Conservation (phyloP, 2,329 filamentous ascomycete genomes). For the Cladophialophora exuberans region DNA sequence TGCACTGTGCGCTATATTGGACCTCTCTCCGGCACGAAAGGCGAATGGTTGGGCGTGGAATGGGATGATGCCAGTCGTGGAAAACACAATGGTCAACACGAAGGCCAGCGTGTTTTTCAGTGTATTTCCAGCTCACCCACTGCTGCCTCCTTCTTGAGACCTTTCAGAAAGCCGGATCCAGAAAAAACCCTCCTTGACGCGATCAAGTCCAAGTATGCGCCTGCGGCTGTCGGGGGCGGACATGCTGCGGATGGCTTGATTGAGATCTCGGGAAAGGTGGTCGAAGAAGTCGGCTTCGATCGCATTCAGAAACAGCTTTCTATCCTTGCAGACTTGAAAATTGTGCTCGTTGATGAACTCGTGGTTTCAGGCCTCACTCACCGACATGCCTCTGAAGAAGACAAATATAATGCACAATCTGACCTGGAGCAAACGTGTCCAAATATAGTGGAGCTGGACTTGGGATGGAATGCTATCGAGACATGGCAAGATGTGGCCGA, state of each 20-base stretch:
- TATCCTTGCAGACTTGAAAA: constrained; percentile 72
- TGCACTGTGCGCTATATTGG: constrained; percentile 89
- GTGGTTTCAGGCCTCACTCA: constrained; percentile 54
- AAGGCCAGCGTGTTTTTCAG: constrained; percentile 77
- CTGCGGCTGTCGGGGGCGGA: constrained; percentile 43
- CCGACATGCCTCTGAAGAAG: constrained; percentile 24
- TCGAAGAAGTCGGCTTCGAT: constrained; percentile 92
- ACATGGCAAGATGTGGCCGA: constrained; percentile 66
- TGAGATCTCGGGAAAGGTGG: constrained; percentile 77
- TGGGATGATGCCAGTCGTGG: constrained; percentile 88
- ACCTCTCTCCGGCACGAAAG: constrained; percentile 72
- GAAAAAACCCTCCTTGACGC: constrained; percentile 77
- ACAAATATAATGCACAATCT: constrained; percentile 38
- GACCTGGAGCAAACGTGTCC: constrained; percentile 62
- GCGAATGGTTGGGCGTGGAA: constrained; percentile 90
- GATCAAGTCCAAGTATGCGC: constrained; percentile 80
- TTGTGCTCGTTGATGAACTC: constrained; percentile 80
- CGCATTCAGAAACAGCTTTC: constrained; percentile 84
- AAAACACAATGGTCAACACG: constrained; percentile 86
- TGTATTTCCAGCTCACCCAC: constrained; percentile 60
- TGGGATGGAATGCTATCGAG: constrained; percentile 82
- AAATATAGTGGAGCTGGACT: constrained; percentile 72
- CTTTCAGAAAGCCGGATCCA: constrained; percentile 69
- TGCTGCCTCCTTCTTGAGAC: constrained; percentile 84
- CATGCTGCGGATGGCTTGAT: constrained; percentile 33